These are phyloP conservation scores for Isoetes taiwanensis DNA, from an alignment of 75 land plant species.

Conservation along the genomic window DNA sequence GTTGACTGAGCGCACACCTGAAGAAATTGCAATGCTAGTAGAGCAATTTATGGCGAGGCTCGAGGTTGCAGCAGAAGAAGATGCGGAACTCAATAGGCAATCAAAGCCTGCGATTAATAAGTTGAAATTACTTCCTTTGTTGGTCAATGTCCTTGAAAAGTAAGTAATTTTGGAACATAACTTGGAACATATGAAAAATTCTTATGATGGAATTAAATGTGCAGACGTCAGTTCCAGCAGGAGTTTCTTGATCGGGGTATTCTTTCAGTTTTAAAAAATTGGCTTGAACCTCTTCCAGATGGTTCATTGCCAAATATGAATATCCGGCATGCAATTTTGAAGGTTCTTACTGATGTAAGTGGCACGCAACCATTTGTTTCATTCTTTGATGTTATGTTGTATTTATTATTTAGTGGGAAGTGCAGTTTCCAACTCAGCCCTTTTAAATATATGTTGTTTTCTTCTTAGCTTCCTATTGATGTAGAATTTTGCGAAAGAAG, in stretches of 20 bases:
- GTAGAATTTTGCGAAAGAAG: constrained; percentile 77
- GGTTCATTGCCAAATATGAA: constrained; percentile 15
- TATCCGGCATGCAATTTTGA: constrained; percentile 8
- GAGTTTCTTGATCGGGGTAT: constrained; percentile 20
- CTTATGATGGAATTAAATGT: neutral
- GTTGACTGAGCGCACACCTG: constrained; percentile 53
- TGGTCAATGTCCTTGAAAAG: neutral
- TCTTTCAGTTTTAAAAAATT: constrained; percentile 10
- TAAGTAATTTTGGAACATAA: neutral
- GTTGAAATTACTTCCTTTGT: neutral
- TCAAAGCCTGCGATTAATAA: constrained; percentile 4
- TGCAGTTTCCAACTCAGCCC: no score
- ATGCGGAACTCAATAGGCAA: neutral
- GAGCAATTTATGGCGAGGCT: neutral
- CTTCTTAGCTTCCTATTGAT: constrained; percentile 78
- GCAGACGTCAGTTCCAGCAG: constrained; percentile 12
- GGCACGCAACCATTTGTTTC: neutral
- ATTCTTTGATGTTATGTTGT: no score
- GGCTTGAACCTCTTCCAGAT: constrained; percentile 22
- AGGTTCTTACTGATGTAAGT: constrained; percentile 7
- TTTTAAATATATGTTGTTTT: no score
- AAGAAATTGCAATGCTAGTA: neutral
- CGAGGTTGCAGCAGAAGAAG: constrained; percentile 5
- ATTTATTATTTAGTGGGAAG: no score
- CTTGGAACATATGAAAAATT: neutral